Percentiles rank a stretch among this genome's conserved stretches.
phyloP scores from a whole-genome alignment of 2,329 filamentous ascomycete genomes.

The Gaeumannomyces tritici region DNA sequence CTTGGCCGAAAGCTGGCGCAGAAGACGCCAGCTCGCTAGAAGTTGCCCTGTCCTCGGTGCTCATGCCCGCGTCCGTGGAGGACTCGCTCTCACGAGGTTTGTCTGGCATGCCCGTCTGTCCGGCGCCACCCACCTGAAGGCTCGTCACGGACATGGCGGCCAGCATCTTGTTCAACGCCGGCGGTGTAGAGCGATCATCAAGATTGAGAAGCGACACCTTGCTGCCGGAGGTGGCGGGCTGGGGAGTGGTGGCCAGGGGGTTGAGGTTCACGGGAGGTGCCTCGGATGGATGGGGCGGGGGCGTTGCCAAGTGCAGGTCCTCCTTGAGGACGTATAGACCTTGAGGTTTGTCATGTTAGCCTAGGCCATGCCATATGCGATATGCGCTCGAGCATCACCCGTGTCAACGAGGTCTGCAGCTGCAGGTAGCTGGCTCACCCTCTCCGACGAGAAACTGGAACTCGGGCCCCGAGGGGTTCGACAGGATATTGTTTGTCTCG shows the following conservation, averaged over 20 bases:
- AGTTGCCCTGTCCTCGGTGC: slow-evolving; percentile 43
- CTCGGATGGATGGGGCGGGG: slow-evolving; percentile 91
- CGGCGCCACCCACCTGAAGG: slow-evolving; percentile 24
- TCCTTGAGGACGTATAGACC: slow-evolving; percentile 87
- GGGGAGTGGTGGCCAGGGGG: slow-evolving; percentile 75
- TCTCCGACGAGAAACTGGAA: slow-evolving; percentile 90
- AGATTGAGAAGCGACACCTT: slow-evolving; percentile 71
- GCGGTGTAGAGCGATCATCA: slow-evolving; percentile 47
- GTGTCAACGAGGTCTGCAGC: not conserved
- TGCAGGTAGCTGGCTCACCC: slow-evolving; percentile 43
- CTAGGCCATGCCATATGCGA: not conserved
- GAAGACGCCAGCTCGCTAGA: slow-evolving; percentile 35
- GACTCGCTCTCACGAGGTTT: slow-evolving; percentile 49
- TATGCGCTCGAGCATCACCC: slow-evolving; percentile 1
- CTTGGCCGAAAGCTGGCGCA: slow-evolving; percentile 72
- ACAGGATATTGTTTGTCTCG: slow-evolving; percentile 87
- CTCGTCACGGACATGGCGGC: slow-evolving; percentile 38
- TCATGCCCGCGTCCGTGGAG: slow-evolving; percentile 50
- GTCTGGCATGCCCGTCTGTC: slow-evolving; percentile 47
- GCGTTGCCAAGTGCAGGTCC: slow-evolving; percentile 84
- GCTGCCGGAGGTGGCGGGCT: slow-evolving; percentile 76
- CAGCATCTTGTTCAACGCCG: slow-evolving; percentile 39
- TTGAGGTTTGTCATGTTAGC: slow-evolving; percentile 23
- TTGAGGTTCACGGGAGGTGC: slow-evolving; percentile 80
- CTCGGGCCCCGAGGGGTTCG: slow-evolving; percentile 70